Evolutionary conservation across 2,329 filamentous ascomycete species (phyloP), one percentile per base, ranked within the genome.

Genomic region (Paraconiothyrium brasiliense): DNA sequence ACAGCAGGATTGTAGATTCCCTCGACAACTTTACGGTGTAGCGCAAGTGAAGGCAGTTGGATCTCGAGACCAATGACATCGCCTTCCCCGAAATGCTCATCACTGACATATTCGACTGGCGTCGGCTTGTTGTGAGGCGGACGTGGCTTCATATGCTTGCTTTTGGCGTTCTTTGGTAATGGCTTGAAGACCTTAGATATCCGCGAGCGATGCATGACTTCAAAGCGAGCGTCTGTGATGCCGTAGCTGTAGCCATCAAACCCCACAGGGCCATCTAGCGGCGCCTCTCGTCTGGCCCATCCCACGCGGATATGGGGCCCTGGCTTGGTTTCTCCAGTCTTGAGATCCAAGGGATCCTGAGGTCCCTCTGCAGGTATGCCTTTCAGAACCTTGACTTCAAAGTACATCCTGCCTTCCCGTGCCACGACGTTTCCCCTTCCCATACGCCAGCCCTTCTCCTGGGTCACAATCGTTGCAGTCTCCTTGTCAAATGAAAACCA

Each of bases 31-130:
- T 97, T 97, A 62, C 92, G 89, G 73, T 99, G 96, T 10, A 97
- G 82, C 2, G 88, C 85, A 63, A 98, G 88, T 0, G 93, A 92
- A 0, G 95, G 95, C 1, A 99, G 86, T 65, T 91, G 92, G 63
- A 97, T 97, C 77, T 98, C 93, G 47, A 99, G 83, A 4, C 95
- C 95, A 60, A 99, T 92, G 10, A 99, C 92, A 77, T 99, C 95
- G 48, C 94, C 95, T 78, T 97, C 93, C 48, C 87, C 85, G 55
- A 98, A 88, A 59, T 93, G 87, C 76, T 94, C 90, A 1, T 90
- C 86, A 0, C 89, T 89, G 65, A 94, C 69, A 51, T 77, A 74
- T 32, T 78, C 76, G 20, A 78, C 76, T 8, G 76, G 75, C 16
- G 68, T 70, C 22, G 76, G 75, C 61, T 73, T 76, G 39, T 72